Evolutionary conservation across 805 yeast species (phyloP).

Genomic region (Wickerhamomyces mucosus): DNA sequence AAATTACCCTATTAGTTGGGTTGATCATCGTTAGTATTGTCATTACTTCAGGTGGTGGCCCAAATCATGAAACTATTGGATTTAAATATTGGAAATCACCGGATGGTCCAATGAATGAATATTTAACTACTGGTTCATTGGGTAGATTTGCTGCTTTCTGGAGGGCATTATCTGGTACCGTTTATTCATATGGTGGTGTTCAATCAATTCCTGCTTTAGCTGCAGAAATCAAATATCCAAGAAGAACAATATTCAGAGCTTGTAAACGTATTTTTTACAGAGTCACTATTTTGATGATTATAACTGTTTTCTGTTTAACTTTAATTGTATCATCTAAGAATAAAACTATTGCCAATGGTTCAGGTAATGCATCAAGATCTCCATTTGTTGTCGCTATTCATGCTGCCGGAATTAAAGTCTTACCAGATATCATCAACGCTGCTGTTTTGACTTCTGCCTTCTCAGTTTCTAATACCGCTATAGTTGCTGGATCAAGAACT

Average conservation of each 20-base stretch:
- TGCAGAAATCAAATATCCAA: conserved; percentile 45
- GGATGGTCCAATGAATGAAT: conserved; percentile 21
- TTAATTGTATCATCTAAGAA: conserved; percentile 24
- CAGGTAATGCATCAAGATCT: conserved; percentile 23
- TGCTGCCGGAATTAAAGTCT: conserved; percentile 32
- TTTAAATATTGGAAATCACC: conserved; percentile 27
- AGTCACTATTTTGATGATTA: conserved; percentile 20
- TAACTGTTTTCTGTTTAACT: conserved; percentile 22
- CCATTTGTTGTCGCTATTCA: conserved; percentile 34
- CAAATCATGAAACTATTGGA: conserved; percentile 27
- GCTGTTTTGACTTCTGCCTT: conserved; percentile 30
- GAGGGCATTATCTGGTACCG: conserved; percentile 47
- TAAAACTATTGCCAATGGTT: conserved; percentile 17
- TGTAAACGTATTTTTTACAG: conserved; percentile 28
- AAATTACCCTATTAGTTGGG: conserved; percentile 32
- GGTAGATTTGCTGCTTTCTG: conserved; percentile 54
- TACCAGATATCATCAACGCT: conserved; percentile 28
- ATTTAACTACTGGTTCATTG: conserved; percentile 24
- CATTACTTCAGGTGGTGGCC: conserved; percentile 33
- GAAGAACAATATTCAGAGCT: conserved; percentile 49
- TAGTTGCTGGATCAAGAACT: conserved; percentile 22
- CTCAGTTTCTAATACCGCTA: conserved; percentile 25
- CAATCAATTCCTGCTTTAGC: conserved; percentile 45
- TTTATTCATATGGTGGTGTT: conserved; percentile 47
- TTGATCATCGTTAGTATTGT: conserved; percentile 41